A percentile compares a stretch with the other conserved stretches of the same genome.
These are phyloP conservation scores for Xylaria cubensis DNA, from an alignment of 495 filamentous ascomycete genomes.

Conservation along the genomic window DNA sequence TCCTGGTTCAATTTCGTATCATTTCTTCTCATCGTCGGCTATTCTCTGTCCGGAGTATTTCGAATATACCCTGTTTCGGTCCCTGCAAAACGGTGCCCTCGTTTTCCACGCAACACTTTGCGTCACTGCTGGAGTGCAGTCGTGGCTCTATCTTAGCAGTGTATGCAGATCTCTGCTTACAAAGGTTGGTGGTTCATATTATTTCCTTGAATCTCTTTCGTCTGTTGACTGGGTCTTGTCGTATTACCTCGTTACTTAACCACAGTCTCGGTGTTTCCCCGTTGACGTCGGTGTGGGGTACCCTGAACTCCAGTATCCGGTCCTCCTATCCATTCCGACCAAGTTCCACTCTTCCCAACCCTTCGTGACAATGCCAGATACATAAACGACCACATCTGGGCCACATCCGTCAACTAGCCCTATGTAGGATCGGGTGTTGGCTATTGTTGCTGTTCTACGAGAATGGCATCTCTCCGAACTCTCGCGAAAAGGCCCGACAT, in stretches of 20 bases:
- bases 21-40: not conserved
- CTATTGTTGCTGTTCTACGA: not conserved
- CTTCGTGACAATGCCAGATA: conserved; percentile 14
- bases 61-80: not conserved
- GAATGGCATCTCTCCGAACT: not conserved
- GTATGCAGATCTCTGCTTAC: not conserved
- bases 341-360: not conserved
- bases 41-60: conserved; percentile 1
- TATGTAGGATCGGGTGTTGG: not conserved
- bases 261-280: conserved; percentile 5
- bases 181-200: conserved; percentile 13
- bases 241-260: not conserved
- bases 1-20: not conserved
- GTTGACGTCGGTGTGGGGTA: conserved; percentile 23
- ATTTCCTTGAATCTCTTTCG: conserved; percentile 3
- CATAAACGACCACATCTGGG: conserved; percentile 21
- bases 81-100: not conserved
- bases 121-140: not conserved
- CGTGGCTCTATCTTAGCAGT: not conserved
- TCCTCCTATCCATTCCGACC: conserved; percentile 25
- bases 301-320: not conserved
- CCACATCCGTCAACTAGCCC: not conserved
- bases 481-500: conserved; percentile 11
- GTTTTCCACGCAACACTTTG: conserved; percentile 1
- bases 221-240: not conserved